Percentiles rank a stretch among this genome's conserved stretches.
phyloP scores from a whole-genome alignment of 2,329 filamentous ascomycete species.

The Diaporthe destruens region DNA sequence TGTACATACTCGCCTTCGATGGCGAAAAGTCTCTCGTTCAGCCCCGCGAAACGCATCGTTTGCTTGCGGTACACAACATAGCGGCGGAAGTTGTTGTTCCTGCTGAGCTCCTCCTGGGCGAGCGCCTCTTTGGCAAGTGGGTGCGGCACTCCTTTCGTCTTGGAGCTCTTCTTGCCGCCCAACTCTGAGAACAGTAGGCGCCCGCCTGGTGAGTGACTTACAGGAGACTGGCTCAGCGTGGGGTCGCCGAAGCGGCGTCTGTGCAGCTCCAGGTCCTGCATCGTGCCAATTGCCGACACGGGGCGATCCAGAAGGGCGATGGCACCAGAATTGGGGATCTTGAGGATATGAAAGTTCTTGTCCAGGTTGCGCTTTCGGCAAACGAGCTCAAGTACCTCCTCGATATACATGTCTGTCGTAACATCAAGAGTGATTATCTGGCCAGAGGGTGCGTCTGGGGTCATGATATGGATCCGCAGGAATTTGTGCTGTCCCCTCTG shows the following conservation, averaged over 20 bases:
- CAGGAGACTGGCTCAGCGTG: conserved; percentile 41
- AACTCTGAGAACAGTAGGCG: conserved; percentile 39
- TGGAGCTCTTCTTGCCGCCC: conserved; percentile 63
- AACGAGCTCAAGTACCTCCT: conserved; percentile 82
- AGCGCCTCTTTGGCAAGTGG: conserved; percentile 75
- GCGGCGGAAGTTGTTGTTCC: conserved; percentile 74
- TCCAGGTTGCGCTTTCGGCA: conserved; percentile 84
- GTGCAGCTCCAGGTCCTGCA: conserved; percentile 80
- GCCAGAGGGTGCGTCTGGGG: conserved; percentile 77
- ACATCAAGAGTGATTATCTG: conserved; percentile 80
- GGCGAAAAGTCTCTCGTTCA: conserved; percentile 80
- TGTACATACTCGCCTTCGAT: conserved; percentile 91
- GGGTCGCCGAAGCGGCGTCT: conserved; percentile 73
- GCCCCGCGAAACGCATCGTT: conserved; percentile 82
- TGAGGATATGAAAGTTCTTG: conserved; percentile 83
- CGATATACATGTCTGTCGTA: conserved; percentile 85
- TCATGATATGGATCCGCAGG: conserved; percentile 78
- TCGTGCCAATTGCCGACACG: conserved; percentile 81
- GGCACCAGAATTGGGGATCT: conserved; percentile 79
- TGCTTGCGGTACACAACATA: conserved; percentile 87
- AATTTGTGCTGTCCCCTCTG: conserved; percentile 76
- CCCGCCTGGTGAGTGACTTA: conserved; percentile 38
- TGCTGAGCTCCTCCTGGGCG: conserved; percentile 69
- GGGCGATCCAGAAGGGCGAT: conserved; percentile 83
- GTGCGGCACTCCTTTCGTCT: conserved; percentile 67